phyloP scores from a whole-genome alignment of 192 early-diverging fungal species.

The Pilobolus umbonatus region DNA sequence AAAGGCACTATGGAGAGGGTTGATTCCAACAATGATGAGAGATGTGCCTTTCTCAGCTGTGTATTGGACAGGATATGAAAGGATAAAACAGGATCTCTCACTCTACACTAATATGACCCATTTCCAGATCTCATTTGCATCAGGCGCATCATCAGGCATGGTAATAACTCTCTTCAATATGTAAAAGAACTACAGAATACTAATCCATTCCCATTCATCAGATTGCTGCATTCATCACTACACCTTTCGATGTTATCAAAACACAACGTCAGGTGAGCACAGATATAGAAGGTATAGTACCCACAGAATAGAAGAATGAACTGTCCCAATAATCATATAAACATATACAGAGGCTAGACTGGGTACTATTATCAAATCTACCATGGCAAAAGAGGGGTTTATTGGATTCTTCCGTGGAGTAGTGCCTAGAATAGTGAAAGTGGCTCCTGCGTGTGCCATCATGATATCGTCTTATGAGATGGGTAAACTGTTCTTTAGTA shows the following conservation, averaged over 20 bases:
- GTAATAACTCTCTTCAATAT: constrained; percentile 32
- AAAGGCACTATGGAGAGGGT: constrained; percentile 76
- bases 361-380: constrained; percentile 31
- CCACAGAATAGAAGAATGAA: neutral
- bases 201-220: constrained; percentile 14
- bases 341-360: constrained; percentile 18
- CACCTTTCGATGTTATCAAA: constrained; percentile 96
- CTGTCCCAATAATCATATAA: constrained; percentile 10
- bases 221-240: constrained; percentile 82
- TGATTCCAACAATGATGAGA: constrained; percentile 85
- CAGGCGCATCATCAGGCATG: constrained; percentile 83
- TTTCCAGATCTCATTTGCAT: constrained; percentile 68
- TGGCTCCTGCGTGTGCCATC: constrained; percentile 90
- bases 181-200: neutral
- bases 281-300: constrained; percentile 14
- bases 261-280: constrained; percentile 75
- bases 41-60: constrained; percentile 94
- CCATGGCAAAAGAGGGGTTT: constrained; percentile 46
- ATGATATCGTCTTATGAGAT: constrained; percentile 92
- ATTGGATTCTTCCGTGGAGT: constrained; percentile 54
- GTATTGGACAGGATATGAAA: constrained; percentile 93
- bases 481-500: constrained; percentile 48
- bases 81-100: constrained; percentile 49
- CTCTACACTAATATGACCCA: constrained; percentile 35
- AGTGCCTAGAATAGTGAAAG: constrained; percentile 76